Evolutionary conservation across 2,329 filamentous ascomycete species (phyloP).

Genomic region (Ophiostoma australiae): DNA sequence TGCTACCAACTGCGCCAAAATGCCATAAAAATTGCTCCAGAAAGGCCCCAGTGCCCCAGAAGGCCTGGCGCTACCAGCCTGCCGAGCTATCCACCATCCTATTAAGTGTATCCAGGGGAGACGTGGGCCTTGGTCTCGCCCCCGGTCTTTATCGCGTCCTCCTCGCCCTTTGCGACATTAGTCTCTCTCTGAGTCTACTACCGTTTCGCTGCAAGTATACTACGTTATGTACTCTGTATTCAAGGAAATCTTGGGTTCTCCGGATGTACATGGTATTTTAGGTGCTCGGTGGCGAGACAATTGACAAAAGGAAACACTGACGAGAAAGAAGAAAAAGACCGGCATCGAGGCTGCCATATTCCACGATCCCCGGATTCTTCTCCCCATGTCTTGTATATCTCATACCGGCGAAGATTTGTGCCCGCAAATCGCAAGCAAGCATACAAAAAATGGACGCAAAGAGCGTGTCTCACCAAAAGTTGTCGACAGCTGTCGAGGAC

Average conservation of each 20-base stretch:
- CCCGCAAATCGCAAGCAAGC: neutral
- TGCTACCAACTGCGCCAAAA: neutral
- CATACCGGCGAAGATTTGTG: conserved; percentile 7
- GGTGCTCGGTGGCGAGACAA: neutral
- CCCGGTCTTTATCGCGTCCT: neutral
- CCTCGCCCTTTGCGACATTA: neutral
- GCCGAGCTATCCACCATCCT: conserved; percentile 9
- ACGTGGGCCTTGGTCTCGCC: conserved; percentile 9
- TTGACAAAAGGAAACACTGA: neutral
- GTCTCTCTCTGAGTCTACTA: neutral
- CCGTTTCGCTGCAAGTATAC: neutral
- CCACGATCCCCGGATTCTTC: conserved; percentile 9
- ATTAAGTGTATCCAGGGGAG: conserved; percentile 12
- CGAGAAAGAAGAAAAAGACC: neutral
- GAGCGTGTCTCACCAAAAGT: neutral
- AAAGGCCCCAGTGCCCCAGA: neutral
- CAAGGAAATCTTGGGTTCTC: neutral
- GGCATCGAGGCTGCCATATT: neutral
- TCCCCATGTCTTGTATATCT: conserved; percentile 14
- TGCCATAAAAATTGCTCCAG: neutral
- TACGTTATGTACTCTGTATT: too few relatives aligned
- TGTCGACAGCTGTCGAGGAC: neutral
- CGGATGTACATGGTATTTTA: neutral
- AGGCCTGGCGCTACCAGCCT: conserved; percentile 8
- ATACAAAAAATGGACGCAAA: neutral